Percentiles rank a stretch among this genome's conserved stretches.
Evolutionary conservation across 225 moss, liverwort and hornwort genomes (phyloP).

Genomic region (Antitrichia curtipendula): DNA sequence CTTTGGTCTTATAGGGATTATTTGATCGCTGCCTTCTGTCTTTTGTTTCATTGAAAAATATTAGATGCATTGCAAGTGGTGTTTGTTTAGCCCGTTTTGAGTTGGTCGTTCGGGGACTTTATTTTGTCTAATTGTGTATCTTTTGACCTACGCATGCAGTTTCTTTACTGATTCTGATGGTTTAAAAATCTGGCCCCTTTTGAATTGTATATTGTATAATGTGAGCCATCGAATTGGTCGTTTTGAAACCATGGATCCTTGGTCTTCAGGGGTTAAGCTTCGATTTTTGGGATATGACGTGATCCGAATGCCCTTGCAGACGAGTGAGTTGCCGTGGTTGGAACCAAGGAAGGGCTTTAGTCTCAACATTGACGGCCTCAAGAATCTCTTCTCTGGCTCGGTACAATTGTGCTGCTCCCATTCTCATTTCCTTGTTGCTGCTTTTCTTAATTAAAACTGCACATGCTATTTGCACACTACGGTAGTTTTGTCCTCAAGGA

Average conservation of each 20-base stretch:
- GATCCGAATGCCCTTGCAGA: conserved; percentile 13
- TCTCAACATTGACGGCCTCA: conserved; percentile 43
- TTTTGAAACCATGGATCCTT: background rate
- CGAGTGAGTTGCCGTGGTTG: conserved; percentile 64
- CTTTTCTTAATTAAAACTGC: background rate
- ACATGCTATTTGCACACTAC: background rate
- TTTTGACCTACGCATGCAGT: background rate
- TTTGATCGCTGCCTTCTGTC: background rate
- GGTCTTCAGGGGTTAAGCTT: background rate
- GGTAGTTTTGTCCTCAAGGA: background rate
- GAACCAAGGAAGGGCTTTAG: conserved; percentile 51
- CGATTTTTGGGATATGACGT: background rate
- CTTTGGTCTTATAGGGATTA: background rate
- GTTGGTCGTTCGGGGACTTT: background rate
- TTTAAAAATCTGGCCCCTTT: too few species aligned
- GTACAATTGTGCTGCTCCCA: background rate
- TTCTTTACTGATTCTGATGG: background rate
- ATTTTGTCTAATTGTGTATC: background rate
- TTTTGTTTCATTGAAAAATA: background rate
- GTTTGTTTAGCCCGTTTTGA: background rate
- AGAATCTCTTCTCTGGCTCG: conserved; percentile 16
- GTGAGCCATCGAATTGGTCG: background rate
- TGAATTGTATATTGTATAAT: background rate
- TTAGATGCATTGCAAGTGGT: background rate
- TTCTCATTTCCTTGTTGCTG: background rate